phyloP scores from a whole-genome alignment of 2,329 filamentous ascomycete genomes.

The Fusarium sp. region DNA sequence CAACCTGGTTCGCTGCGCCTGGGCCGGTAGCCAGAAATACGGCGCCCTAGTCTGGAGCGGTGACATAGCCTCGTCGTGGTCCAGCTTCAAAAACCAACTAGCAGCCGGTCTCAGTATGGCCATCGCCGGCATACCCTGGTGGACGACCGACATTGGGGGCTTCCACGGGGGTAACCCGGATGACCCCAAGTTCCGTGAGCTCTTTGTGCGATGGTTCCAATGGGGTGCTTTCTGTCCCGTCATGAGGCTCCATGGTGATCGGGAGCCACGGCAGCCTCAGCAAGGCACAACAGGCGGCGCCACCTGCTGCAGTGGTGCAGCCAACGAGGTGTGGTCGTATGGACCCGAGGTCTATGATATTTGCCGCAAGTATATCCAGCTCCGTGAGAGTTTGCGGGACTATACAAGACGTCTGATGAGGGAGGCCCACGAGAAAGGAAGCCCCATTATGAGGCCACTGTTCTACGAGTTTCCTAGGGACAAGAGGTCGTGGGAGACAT shows the following conservation, averaged over 20 bases:
- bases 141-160: conserved; percentile 78
- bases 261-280: conserved; percentile 63
- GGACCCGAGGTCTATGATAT: conserved; percentile 70
- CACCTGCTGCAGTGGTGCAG: conserved; percentile 62
- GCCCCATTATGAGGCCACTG: conserved; percentile 70
- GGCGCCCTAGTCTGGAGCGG: conserved; percentile 76
- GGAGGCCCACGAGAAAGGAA: conserved; percentile 69
- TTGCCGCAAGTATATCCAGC: conserved; percentile 67
- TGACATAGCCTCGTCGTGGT: conserved; percentile 74
- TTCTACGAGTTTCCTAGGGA: conserved; percentile 75
- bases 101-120: conserved; percentile 75
- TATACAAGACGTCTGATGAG: conserved; percentile 70
- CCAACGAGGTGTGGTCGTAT: conserved; percentile 76
- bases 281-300: conserved; percentile 50
- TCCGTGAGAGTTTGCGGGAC: conserved; percentile 68
- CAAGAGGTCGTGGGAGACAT: conserved; percentile 64
- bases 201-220: conserved; percentile 77
- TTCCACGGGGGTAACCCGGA: conserved; percentile 73
- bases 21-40: conserved; percentile 69
- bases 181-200: conserved; percentile 68
- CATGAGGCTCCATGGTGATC: conserved; percentile 74
- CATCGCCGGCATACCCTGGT: conserved; percentile 73
- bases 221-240: conserved; percentile 76
- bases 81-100: conserved; percentile 68
- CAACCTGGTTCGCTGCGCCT: conserved; percentile 64